phyloP scores from a whole-genome alignment of 2,329 filamentous ascomycete genomes.

The Colletotrichum sp. region DNA sequence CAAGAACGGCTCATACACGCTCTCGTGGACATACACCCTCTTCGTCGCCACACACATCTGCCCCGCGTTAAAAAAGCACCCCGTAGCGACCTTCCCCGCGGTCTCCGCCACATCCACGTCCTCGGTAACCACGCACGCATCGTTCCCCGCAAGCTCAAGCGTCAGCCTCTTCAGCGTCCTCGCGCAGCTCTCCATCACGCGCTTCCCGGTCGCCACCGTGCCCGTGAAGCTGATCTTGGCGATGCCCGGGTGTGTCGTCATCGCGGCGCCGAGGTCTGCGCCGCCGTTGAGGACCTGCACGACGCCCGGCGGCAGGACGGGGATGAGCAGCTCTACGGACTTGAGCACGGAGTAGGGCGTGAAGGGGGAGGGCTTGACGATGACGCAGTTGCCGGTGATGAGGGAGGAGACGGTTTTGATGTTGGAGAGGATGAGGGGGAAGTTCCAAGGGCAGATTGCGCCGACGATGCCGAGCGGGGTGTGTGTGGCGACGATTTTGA shows the following conservation, averaged over 20 bases:
- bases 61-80: slow-evolving; percentile 57
- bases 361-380: slow-evolving; percentile 57
- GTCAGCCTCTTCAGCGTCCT: slow-evolving; percentile 59
- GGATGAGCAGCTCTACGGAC: slow-evolving; percentile 52
- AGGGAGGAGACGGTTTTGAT: slow-evolving; percentile 56
- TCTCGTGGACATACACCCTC: slow-evolving; percentile 65
- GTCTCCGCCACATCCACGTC: slow-evolving; percentile 54
- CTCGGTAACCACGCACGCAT: slow-evolving; percentile 56
- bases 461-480: slow-evolving; percentile 54
- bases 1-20: slow-evolving; percentile 61
- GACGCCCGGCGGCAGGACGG: slow-evolving; percentile 59
- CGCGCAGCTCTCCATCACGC: slow-evolving; percentile 53
- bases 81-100: slow-evolving; percentile 44
- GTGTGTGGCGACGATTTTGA: slow-evolving; percentile 45
- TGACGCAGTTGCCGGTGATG: slow-evolving; percentile 57
- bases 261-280: slow-evolving; percentile 55
- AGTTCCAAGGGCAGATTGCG: slow-evolving; percentile 68
- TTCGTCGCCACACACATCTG: slow-evolving; percentile 63
- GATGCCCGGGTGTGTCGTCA: slow-evolving; percentile 59
- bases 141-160: slow-evolving; percentile 60
- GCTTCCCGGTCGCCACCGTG: slow-evolving; percentile 54
- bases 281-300: slow-evolving; percentile 60
- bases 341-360: slow-evolving; percentile 59
- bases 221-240: slow-evolving; percentile 65
- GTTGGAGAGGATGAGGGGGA: slow-evolving; percentile 49